Percentiles rank a stretch among this genome's conserved stretches.
Conservation (phyloP, 257 asterid species). For the Misopates orontium region DNA sequence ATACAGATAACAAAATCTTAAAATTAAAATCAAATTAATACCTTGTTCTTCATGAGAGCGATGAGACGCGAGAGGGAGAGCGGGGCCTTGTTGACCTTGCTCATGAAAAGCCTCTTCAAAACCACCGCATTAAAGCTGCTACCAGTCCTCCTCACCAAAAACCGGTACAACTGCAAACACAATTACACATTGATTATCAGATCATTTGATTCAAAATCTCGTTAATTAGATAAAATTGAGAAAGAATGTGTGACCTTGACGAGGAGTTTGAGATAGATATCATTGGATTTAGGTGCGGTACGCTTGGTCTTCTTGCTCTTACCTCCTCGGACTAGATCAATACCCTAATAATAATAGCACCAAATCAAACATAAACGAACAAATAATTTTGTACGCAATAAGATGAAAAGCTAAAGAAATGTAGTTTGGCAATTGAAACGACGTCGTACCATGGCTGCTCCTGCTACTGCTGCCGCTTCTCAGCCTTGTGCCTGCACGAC, state of each 20-base stretch:
- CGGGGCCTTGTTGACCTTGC: conserved; percentile 84
- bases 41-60: conserved; percentile 72
- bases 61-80: conserved; percentile 79
- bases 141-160: conserved; percentile 86
- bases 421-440: not conserved
- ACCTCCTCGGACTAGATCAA: conserved; percentile 70
- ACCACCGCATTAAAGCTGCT: conserved; percentile 84
- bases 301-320: conserved; percentile 70
- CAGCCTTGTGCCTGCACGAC: too few relatives aligned
- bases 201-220: not conserved
- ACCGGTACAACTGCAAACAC: conserved; percentile 63
- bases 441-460: conserved; percentile 12
- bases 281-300: conserved; percentile 57
- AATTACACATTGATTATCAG: not conserved
- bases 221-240: not conserved
- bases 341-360: conserved; percentile 43
- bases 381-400: not conserved
- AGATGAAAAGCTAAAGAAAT: not conserved
- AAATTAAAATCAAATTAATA: too few relatives aligned
- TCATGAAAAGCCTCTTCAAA: conserved; percentile 86
- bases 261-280: conserved; percentile 60
- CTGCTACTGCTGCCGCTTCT: too few relatives aligned
- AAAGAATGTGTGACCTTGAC: conserved; percentile 45
- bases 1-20: too few relatives aligned
- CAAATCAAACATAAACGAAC: not conserved